Percentiles rank a stretch among this genome's conserved stretches.
Conservation (phyloP, 441 rosid species). For the Gossypium gossypioides region DNA sequence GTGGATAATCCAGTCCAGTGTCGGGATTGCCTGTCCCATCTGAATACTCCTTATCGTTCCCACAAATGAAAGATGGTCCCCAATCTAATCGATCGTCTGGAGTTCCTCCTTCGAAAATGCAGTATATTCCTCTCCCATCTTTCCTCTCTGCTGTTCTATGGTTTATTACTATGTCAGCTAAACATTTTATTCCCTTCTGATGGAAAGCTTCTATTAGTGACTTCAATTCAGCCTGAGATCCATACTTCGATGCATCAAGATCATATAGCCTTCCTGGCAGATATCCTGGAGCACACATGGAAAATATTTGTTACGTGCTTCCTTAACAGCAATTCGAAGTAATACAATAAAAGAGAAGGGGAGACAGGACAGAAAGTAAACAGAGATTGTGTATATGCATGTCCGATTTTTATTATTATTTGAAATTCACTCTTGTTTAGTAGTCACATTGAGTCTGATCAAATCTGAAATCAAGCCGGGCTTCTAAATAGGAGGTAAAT, state of each 20-base stretch:
- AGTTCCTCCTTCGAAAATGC: constrained; percentile 78
- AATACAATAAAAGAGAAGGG: background rate
- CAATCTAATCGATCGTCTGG: constrained; percentile 64
- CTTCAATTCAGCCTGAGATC: constrained; percentile 46
- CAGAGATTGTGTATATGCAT: background rate
- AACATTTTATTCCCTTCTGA: constrained; percentile 45
- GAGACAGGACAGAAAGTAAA: background rate
- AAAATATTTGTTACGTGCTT: background rate
- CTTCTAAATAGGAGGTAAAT: no score
- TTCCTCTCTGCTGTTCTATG: constrained; percentile 69
- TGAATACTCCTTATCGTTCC: constrained; percentile 33
- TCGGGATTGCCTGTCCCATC: constrained; percentile 65
- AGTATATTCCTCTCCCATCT: constrained; percentile 55
- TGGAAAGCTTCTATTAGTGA: constrained; percentile 42
- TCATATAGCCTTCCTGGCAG: constrained; percentile 80
- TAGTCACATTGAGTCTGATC: no score
- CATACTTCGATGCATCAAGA: constrained; percentile 58
- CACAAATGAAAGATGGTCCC: constrained; percentile 67
- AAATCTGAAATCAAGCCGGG: no score
- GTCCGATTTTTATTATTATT: no score
- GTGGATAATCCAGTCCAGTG: constrained; percentile 32
- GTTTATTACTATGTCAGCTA: constrained; percentile 79
- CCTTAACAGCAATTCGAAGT: background rate
- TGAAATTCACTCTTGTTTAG: no score
- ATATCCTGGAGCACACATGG: constrained; percentile 40